Evolutionary conservation across 257 asterid species (phyloP).

Genomic region (Plantago ovata): DNA sequence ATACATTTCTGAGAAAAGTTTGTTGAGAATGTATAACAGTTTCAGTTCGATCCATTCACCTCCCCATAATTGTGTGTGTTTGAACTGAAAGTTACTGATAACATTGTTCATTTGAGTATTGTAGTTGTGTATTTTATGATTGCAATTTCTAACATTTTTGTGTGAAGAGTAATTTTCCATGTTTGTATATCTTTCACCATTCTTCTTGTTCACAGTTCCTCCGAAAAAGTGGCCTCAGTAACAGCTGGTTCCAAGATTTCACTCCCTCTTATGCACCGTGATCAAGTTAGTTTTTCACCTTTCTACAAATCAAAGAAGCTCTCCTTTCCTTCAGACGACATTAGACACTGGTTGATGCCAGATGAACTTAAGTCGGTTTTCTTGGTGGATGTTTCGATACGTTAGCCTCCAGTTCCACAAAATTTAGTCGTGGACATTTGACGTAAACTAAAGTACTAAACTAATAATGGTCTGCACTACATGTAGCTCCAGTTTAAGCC

Average conservation of each 20-base stretch:
- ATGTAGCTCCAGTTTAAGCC: slow-evolving; percentile 1
- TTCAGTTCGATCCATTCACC: no score
- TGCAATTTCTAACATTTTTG: slow-evolving; percentile 9
- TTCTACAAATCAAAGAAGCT: slow-evolving; percentile 1
- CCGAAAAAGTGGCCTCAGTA: background rate
- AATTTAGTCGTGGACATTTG: slow-evolving; percentile 25
- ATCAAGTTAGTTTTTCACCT: background rate
- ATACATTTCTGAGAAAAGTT: slow-evolving; percentile 5
- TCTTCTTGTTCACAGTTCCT: slow-evolving; percentile 4
- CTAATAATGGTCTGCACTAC: slow-evolving; percentile 21
- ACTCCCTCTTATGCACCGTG: slow-evolving; percentile 20
- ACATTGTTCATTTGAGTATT: background rate
- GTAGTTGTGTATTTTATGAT: background rate
- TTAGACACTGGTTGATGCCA: slow-evolving; percentile 19
- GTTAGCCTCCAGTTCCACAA: slow-evolving; percentile 25
- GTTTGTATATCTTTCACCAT: slow-evolving; percentile 2
- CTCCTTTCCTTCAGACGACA: slow-evolving; percentile 2
- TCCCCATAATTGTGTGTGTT: no score
- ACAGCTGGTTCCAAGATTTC: background rate
- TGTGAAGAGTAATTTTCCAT: background rate
- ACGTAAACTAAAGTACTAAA: no score
- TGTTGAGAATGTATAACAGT: slow-evolving; percentile 4
- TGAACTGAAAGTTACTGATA: no score
- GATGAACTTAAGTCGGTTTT: background rate
- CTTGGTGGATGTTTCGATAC: slow-evolving; percentile 25